These are phyloP conservation scores for Calocybe gangraenosa DNA, from an alignment of 768 basidiomycete genomes.

Conservation along the genomic window DNA sequence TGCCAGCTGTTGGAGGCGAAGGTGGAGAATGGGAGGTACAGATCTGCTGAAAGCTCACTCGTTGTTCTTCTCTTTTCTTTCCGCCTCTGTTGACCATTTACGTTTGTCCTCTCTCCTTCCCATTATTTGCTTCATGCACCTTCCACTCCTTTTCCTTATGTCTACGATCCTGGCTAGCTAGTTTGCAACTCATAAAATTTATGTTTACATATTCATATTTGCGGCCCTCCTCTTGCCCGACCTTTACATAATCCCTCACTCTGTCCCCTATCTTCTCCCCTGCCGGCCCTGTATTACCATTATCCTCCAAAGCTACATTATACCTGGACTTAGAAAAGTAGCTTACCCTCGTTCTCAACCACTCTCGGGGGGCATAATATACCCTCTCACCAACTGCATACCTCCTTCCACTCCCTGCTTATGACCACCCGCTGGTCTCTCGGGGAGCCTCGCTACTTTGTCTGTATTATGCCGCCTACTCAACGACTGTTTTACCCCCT, in stretches of 20 bases:
- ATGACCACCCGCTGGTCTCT: slow-evolving; percentile 1
- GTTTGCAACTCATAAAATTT: slow-evolving; percentile 12
- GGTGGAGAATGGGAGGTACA: slow-evolving; percentile 81
- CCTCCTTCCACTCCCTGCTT: not conserved
- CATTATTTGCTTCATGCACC: slow-evolving; percentile 4
- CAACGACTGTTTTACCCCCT: not conserved
- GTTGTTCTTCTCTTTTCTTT: not conserved
- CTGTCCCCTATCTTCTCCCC: not conserved
- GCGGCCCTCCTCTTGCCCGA: not conserved
- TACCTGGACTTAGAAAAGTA: slow-evolving; percentile 19
- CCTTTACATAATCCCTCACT: slow-evolving; percentile 9
- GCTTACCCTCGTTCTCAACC: slow-evolving; percentile 14
- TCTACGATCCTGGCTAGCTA: slow-evolving; percentile 13
- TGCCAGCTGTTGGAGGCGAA: slow-evolving; percentile 58
- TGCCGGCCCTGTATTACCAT: slow-evolving; percentile 16
- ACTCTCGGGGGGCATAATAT: slow-evolving; percentile 5
- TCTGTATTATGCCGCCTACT: slow-evolving; percentile 6
- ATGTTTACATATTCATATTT: slow-evolving; percentile 12
- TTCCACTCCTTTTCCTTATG: slow-evolving; percentile 7
- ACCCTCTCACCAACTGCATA: slow-evolving; percentile 4
- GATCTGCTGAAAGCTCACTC: slow-evolving; percentile 42
- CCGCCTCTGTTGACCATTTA: slow-evolving; percentile 5
- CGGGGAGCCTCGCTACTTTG: slow-evolving; percentile 8
- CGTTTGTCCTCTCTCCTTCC: not conserved
- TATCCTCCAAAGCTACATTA: slow-evolving; percentile 14